Evolutionary conservation across 306 rosid species (phyloP).

Genomic region (Ziziphus jujuba): DNA sequence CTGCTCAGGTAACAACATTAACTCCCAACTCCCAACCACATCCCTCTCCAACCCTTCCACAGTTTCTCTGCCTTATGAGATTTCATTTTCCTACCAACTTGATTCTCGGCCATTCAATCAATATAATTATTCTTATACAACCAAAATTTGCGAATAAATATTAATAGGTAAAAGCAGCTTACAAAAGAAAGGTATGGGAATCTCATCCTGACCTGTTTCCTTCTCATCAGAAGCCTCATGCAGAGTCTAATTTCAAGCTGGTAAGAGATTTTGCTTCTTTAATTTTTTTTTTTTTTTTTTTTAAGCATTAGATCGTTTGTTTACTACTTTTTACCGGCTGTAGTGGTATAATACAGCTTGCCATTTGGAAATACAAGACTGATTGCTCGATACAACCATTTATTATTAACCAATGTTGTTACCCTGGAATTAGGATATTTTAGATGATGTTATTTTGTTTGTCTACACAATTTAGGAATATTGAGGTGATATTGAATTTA

Average conservation of each 20-base stretch:
- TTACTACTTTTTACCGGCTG: neutral
- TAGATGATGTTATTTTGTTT: neutral
- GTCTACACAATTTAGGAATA: neutral
- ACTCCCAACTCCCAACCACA: neutral
- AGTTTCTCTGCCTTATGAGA: neutral
- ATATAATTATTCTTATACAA: too few species aligned
- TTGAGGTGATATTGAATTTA: neutral
- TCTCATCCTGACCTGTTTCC: conserved; percentile 82
- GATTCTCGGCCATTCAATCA: neutral
- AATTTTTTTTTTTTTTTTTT: neutral
- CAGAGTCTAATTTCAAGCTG: conserved; percentile 67
- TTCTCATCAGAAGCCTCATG: conserved; percentile 50
- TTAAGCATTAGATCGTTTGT: neutral
- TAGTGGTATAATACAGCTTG: neutral
- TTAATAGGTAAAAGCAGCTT: conserved; percentile 66
- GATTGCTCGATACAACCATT: neutral
- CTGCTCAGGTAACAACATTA: conserved; percentile 37
- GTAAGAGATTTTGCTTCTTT: conserved; percentile 27
- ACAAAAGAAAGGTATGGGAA: conserved; percentile 76
- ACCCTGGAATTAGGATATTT: neutral
- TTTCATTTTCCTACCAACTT: neutral
- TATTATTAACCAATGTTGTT: too few species aligned
- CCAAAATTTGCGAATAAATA: neutral
- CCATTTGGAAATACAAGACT: neutral
- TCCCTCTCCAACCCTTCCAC: too few species aligned